Conservation (phyloP, 2,329 filamentous ascomycete species). For the Monilinia fructigena region DNA sequence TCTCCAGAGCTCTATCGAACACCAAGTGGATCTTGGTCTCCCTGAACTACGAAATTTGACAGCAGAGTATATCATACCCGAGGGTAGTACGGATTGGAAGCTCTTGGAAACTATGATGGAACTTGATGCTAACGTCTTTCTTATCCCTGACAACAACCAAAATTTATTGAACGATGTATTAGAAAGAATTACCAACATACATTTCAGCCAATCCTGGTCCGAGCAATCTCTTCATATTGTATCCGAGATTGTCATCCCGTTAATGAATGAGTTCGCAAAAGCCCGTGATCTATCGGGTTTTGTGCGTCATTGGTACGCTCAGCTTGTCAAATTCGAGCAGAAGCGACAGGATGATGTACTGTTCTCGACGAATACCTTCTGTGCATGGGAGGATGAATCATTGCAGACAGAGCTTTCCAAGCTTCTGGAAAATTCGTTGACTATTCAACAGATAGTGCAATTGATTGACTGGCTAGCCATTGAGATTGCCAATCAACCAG, state of each 20-base stretch:
- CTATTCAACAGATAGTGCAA: slow-evolving; percentile 42
- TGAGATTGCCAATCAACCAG: slow-evolving; percentile 31
- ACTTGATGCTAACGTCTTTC: slow-evolving; percentile 48
- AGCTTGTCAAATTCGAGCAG: slow-evolving; percentile 36
- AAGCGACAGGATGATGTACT: slow-evolving; percentile 29
- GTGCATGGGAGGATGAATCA: slow-evolving; percentile 39
- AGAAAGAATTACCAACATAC: slow-evolving; percentile 37
- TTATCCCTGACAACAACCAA: slow-evolving; percentile 39
- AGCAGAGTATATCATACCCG: slow-evolving; percentile 33
- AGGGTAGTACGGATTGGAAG: slow-evolving; percentile 42
- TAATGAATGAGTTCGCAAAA: slow-evolving; percentile 45
- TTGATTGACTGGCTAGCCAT: slow-evolving; percentile 42
- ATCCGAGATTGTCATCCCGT: slow-evolving; percentile 42
- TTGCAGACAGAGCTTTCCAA: slow-evolving; percentile 34
- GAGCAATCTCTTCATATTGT: slow-evolving; percentile 37
- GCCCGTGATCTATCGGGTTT: slow-evolving; percentile 45
- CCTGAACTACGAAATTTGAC: slow-evolving; percentile 40
- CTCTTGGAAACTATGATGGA: slow-evolving; percentile 46
- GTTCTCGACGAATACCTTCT: slow-evolving; percentile 24
- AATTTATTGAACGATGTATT: slow-evolving; percentile 40
- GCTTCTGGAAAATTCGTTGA: slow-evolving; percentile 43
- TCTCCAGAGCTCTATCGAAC: slow-evolving; percentile 41
- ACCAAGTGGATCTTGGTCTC: slow-evolving; percentile 41
- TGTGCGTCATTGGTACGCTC: slow-evolving; percentile 42
- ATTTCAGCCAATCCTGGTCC: slow-evolving; percentile 30